Evolutionary conservation across 2,329 filamentous ascomycete genomes (phyloP).

Genomic region (Stachybotrys chlorohalonatus): DNA sequence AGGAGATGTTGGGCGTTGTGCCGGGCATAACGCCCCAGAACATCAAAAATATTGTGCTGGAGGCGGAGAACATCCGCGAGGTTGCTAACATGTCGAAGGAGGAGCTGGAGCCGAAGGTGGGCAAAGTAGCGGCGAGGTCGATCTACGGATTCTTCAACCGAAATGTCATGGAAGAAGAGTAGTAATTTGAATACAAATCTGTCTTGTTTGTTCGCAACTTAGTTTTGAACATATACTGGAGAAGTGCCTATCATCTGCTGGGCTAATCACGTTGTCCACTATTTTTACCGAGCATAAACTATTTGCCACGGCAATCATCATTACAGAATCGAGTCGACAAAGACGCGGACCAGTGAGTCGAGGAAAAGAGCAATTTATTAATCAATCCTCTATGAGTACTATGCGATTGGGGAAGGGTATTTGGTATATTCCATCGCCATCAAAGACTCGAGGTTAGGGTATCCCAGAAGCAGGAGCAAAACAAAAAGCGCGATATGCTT

Average conservation of each 20-base stretch:
- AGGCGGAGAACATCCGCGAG: slow-evolving; percentile 68
- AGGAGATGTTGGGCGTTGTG: slow-evolving; percentile 81
- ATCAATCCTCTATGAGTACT: not conserved
- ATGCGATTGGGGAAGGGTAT: not conserved
- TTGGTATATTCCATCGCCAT: not conserved
- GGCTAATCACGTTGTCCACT: too few species aligned
- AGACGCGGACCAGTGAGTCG: too few species aligned
- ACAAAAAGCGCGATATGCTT: slow-evolving; percentile 5
- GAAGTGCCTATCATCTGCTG: too few species aligned
- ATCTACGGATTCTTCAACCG: slow-evolving; percentile 75
- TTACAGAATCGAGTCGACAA: too few species aligned
- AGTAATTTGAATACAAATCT: not conserved
- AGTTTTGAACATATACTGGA: too few species aligned
- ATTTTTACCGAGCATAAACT: too few species aligned
- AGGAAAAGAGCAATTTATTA: not conserved
- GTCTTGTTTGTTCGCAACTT: not conserved
- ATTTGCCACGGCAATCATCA: too few species aligned
- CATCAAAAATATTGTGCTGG: slow-evolving; percentile 60
- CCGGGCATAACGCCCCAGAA: slow-evolving; percentile 79
- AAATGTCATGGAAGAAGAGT: slow-evolving; percentile 45
- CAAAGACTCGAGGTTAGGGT: slow-evolving; percentile 12
- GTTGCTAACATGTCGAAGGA: slow-evolving; percentile 76
- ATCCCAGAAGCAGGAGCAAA: slow-evolving; percentile 12
- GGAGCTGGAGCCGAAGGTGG: slow-evolving; percentile 66
- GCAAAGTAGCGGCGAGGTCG: slow-evolving; percentile 65